Conservation (phyloP, 2,329 filamentous ascomycete genomes). For the Tolypocladium ovalisporum region DNA sequence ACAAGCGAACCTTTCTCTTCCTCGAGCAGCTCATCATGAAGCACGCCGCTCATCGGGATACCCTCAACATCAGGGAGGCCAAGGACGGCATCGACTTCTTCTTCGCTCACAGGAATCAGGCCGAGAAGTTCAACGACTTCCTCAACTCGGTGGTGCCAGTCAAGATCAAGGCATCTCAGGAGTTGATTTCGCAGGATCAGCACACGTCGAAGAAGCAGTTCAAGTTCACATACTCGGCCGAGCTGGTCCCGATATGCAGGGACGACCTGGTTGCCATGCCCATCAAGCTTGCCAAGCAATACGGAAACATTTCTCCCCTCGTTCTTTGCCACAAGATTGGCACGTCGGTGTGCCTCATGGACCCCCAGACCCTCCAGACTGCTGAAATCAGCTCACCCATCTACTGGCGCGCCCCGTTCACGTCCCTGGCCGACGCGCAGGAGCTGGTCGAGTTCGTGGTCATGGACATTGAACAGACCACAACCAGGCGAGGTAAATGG, state of each 20-base stretch:
- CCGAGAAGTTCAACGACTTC: slow-evolving; percentile 87
- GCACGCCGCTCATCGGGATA: slow-evolving; percentile 81
- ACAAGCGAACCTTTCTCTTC: slow-evolving; percentile 66
- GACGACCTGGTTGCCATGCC: slow-evolving; percentile 93
- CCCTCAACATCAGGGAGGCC: slow-evolving; percentile 96
- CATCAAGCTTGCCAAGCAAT: slow-evolving; percentile 73
- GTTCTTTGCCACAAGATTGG: slow-evolving; percentile 81
- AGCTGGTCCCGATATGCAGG: slow-evolving; percentile 91
- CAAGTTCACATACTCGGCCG: slow-evolving; percentile 87
- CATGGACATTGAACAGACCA: slow-evolving; percentile 81
- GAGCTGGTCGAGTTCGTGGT: slow-evolving; percentile 88
- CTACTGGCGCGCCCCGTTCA: slow-evolving; percentile 89
- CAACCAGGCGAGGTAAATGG: slow-evolving; percentile 68
- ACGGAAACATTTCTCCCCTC: slow-evolving; percentile 82
- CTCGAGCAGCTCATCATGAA: slow-evolving; percentile 95
- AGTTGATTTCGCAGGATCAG: slow-evolving; percentile 85
- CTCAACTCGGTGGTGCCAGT: slow-evolving; percentile 71
- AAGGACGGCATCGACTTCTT: slow-evolving; percentile 96
- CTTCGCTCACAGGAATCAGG: slow-evolving; percentile 81
- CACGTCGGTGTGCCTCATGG: slow-evolving; percentile 79
- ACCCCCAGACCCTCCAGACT: slow-evolving; percentile 83
- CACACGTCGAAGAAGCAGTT: slow-evolving; percentile 87
- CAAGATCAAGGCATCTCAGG: slow-evolving; percentile 63
- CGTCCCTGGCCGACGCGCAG: slow-evolving; percentile 68
- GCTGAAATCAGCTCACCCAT: slow-evolving; percentile 71